These are phyloP conservation scores for Naganishia kalamii DNA, from an alignment of 768 basidiomycete genomes.

Conservation along the genomic window DNA sequence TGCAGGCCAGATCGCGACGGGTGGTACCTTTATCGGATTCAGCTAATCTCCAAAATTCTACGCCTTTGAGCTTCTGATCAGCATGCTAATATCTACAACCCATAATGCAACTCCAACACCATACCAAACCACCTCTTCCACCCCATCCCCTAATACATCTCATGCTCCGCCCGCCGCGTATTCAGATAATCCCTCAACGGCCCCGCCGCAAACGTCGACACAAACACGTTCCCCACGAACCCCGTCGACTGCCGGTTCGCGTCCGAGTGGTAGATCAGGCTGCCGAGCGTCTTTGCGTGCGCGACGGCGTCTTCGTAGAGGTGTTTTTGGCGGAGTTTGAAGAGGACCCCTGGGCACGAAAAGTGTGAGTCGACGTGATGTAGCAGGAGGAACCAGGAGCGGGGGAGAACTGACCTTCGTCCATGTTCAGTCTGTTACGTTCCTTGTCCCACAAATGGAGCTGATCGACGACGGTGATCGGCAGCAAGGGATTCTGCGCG, in stretches of 20 bases:
- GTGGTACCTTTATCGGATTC: no score
- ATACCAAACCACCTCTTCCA: no score
- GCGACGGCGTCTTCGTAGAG: slow-evolving; percentile 38
- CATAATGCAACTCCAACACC: no score
- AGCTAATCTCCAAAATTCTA: no score
- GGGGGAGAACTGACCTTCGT: slow-evolving; percentile 61
- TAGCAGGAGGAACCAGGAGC: not conserved
- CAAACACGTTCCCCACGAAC: slow-evolving; percentile 10
- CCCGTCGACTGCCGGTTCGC: not conserved
- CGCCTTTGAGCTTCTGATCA: no score
- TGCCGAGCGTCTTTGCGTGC: slow-evolving; percentile 13
- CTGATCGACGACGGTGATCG: slow-evolving; percentile 96
- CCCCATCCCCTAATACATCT: not conserved
- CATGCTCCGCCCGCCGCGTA: slow-evolving; percentile 11
- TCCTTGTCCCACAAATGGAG: slow-evolving; percentile 96
- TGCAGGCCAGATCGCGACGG: no score
- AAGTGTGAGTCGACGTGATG: slow-evolving; percentile 21
- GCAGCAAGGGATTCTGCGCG: slow-evolving; percentile 76
- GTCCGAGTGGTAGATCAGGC: not conserved
- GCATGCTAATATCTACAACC: no score
- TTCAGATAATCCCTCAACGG: slow-evolving; percentile 17
- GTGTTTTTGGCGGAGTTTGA: slow-evolving; percentile 43
- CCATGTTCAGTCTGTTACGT: slow-evolving; percentile 77
- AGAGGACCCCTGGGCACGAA: slow-evolving; percentile 33
- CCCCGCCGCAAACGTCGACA: slow-evolving; percentile 3